Base-by-base conservation (phyloP, 768 basidiomycete genomes). In the Auricularia sp. region DNA sequence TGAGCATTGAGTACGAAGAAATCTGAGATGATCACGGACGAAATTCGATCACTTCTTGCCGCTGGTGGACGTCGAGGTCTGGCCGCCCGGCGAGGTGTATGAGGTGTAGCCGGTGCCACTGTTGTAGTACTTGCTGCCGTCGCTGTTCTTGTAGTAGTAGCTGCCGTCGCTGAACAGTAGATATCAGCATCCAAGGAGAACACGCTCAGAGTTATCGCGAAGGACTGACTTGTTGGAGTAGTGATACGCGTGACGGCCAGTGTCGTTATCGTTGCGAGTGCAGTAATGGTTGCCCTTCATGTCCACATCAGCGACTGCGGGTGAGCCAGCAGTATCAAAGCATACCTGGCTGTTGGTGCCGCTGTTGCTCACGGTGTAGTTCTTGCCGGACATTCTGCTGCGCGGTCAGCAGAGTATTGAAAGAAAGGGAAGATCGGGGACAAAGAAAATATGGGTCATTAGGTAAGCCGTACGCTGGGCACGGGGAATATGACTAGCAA, bases 41-140 rank as follows among this genome's bases (percentile, higher is more conserved):
- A 14, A 42, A 18, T 6, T 12, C 14, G 56, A 23, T 59, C 23
- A 59, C 23, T 59, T 59, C 56, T 59, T 59, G 47, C 11, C 47
- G 47, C 16, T 51, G 1, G 14, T 18, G 47, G 11, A 14, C 47
- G 14, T 72, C 77, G 72, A 65, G 51, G 7, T 70, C 70, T 33
- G 1, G 34, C 78, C 78, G 34, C 68, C 72, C 3, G 83, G 79
- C 2, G 82, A 71, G 2, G 83, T 86, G 72, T 87, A 85, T 62
- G 77, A 72, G 21, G 80, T 71, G 66, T 74, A 70, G 0, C 85
- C 85, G 14, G 14, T 64, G 0, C 83, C 83, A 44, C 54, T 78
- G 73, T 85, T 79, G 70, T 86, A 81, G 70, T 87, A 54, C 1
- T 21, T 59, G 29, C 29, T 33, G 56, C 56, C 56, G 23, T 59